Conservation (phyloP, 2,329 filamentous ascomycete species). For the Diaporthe citri region DNA sequence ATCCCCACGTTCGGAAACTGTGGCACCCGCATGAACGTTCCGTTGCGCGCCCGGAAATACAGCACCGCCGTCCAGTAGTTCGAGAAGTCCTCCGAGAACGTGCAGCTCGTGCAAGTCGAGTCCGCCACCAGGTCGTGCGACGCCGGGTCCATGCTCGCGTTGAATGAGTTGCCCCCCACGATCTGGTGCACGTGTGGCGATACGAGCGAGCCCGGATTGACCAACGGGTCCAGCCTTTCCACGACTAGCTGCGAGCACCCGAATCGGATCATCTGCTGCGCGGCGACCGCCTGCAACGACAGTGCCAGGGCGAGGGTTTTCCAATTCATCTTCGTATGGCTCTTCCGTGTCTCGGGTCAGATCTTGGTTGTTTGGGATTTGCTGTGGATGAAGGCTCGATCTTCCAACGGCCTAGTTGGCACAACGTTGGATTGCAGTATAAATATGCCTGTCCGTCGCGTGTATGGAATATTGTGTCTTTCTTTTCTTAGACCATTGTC, state of each 20-base stretch:
- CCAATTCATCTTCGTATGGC: not conserved
- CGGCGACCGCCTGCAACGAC: not conserved
- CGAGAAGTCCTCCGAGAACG: constrained; percentile 32
- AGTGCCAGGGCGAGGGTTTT: not conserved
- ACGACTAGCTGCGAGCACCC: constrained; percentile 44
- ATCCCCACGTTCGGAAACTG: constrained; percentile 43
- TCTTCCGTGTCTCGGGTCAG: no score
- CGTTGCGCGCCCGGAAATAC: constrained; percentile 33
- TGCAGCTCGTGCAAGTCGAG: constrained; percentile 51
- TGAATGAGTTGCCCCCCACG: constrained; percentile 61
- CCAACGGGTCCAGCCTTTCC: constrained; percentile 43
- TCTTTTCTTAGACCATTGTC: not conserved
- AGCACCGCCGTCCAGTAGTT: constrained; percentile 34
- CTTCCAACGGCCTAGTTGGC: constrained; percentile 43
- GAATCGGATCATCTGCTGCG: constrained; percentile 23
- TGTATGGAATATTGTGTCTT: not conserved
- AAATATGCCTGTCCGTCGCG: not conserved
- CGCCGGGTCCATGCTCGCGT: constrained; percentile 51
- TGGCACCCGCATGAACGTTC: constrained; percentile 32
- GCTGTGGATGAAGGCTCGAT: constrained; percentile 50
- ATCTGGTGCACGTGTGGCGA: constrained; percentile 68
- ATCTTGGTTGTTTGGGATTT: constrained; percentile 42
- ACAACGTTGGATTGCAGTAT: constrained; percentile 1
- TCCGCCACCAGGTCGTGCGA: constrained; percentile 19
- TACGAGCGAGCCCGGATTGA: constrained; percentile 57